phyloP scores from a whole-genome alignment of 2,329 filamentous ascomycete species.

The Fusarium longipes region DNA sequence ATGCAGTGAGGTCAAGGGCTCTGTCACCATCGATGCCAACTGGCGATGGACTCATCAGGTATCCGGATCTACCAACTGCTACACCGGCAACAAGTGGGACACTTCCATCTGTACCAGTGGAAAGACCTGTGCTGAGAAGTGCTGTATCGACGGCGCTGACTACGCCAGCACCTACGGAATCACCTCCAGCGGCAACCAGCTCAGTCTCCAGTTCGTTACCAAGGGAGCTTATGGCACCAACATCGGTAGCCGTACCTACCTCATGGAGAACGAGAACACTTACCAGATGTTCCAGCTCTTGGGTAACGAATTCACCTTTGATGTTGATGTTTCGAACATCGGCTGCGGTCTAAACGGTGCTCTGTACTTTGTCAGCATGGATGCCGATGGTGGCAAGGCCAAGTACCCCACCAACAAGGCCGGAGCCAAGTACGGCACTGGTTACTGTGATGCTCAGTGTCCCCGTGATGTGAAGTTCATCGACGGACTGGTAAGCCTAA shows the following conservation, averaged over 20 bases:
- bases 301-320: constrained; percentile 77
- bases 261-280: constrained; percentile 69
- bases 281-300: constrained; percentile 75
- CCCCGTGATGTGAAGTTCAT: constrained; percentile 69
- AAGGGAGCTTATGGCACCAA: constrained; percentile 60
- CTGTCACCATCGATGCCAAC: constrained; percentile 68
- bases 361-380: constrained; percentile 74
- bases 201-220: constrained; percentile 69
- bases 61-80: constrained; percentile 64
- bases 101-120: constrained; percentile 55
- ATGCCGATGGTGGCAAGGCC: constrained; percentile 64
- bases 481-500: constrained; percentile 57
- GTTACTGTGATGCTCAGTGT: constrained; percentile 64
- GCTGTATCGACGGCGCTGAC: constrained; percentile 65
- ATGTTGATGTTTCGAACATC: constrained; percentile 75
- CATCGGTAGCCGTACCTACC: constrained; percentile 69
- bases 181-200: constrained; percentile 61
- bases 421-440: constrained; percentile 70
- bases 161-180: constrained; percentile 65
- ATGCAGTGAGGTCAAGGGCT: constrained; percentile 62
- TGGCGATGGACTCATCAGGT: constrained; percentile 69
- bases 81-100: constrained; percentile 64
- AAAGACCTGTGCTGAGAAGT: constrained; percentile 59
- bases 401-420: constrained; percentile 64
- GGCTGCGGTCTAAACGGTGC: constrained; percentile 79